phyloP scores from a whole-genome alignment of 305 asterid species.

The Solanum hybrid region DNA sequence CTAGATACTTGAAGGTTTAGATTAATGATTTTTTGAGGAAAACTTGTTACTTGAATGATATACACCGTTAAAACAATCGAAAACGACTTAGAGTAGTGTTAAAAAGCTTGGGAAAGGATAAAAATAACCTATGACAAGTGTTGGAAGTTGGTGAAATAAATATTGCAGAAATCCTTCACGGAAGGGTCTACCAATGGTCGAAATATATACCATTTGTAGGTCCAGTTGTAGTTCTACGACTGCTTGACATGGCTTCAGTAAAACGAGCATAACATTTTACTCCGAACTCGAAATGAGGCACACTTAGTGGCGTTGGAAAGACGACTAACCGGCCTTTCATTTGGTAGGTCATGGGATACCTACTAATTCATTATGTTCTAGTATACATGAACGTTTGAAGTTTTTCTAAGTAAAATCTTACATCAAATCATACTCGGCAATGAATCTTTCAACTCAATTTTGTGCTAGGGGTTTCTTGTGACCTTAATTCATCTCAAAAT shows the following conservation, averaged over 20 bases:
- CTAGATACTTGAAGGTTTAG: neutral
- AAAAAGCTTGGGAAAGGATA: neutral
- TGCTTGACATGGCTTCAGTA: no score
- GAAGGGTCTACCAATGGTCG: neutral
- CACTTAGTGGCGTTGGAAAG: neutral
- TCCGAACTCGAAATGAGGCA: neutral
- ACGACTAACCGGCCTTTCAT: neutral
- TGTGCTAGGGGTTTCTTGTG: neutral
- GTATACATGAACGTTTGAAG: neutral
- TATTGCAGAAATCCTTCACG: neutral
- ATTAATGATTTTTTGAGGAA: neutral
- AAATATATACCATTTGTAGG: neutral
- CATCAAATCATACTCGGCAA: neutral
- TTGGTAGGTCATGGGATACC: neutral
- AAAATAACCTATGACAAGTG: neutral
- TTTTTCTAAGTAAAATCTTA: neutral
- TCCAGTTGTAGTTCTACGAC: neutral
- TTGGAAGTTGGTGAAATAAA: neutral
- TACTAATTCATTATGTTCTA: neutral
- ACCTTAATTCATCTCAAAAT: neutral
- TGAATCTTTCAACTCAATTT: neutral
- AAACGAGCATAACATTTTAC: neutral
- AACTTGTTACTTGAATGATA: neutral
- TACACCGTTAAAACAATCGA: neutral
- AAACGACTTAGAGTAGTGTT: neutral